A percentile compares a stretch with the other conserved stretches of the same genome.
phyloP scores from a whole-genome alignment of 2,329 filamentous ascomycete genomes.

The Tothia fuscella region DNA sequence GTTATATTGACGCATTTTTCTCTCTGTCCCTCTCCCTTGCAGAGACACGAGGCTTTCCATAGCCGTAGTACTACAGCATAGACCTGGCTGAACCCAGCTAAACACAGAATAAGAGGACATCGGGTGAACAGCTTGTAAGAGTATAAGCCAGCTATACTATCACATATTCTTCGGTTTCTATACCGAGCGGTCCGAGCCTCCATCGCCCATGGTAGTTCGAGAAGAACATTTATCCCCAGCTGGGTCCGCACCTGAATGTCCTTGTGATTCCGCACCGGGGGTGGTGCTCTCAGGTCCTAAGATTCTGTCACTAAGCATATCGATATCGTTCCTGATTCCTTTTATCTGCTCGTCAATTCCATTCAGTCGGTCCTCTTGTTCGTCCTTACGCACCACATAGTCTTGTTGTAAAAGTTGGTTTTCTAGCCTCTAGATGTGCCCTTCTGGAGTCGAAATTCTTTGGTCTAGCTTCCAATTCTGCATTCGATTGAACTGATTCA shows the following conservation, averaged over 20 bases:
- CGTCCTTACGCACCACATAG: slow-evolving; percentile 6
- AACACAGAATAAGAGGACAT: slow-evolving; percentile 1
- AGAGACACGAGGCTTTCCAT: neutral
- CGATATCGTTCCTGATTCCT: slow-evolving; percentile 9
- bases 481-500: too few relatives aligned
- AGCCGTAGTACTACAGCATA: neutral
- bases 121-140: slow-evolving; percentile 2
- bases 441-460: neutral
- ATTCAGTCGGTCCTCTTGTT: slow-evolving; percentile 6
- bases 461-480: neutral
- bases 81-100: slow-evolving; percentile 3
- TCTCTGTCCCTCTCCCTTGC: slow-evolving; percentile 1
- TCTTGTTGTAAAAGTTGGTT: slow-evolving; percentile 3
- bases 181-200: neutral
- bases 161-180: neutral
- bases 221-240: slow-evolving; percentile 1
- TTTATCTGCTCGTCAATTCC: slow-evolving; percentile 7
- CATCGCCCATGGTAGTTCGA: slow-evolving; percentile 1
- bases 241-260: slow-evolving; percentile 5
- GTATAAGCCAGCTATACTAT: slow-evolving; percentile 1
- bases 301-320: slow-evolving; percentile 8
- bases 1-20: slow-evolving; percentile 2
- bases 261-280: neutral
- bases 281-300: slow-evolving; percentile 7
- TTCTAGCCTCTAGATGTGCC: slow-evolving; percentile 3